phyloP scores from a whole-genome alignment of 2,329 filamentous ascomycete species.

The Lecanoromycetidae sp. region DNA sequence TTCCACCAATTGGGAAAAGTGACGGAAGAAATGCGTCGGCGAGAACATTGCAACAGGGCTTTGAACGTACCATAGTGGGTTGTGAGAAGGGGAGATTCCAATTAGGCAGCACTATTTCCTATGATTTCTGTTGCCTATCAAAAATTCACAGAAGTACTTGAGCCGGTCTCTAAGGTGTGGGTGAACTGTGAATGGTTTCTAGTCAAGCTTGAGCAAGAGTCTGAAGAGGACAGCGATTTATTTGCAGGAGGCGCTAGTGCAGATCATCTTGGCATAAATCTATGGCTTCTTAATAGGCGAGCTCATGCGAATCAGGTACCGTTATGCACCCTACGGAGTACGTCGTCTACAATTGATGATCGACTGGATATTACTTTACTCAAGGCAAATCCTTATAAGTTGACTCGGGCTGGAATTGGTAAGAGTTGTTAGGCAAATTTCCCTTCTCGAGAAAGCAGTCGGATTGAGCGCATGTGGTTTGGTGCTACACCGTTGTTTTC shows the following conservation, averaged over 20 bases:
- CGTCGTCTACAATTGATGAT: background rate
- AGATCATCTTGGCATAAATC: constrained; percentile 1
- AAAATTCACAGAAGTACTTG: too few relatives aligned
- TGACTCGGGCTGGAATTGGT: constrained; percentile 14
- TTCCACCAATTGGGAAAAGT: too few relatives aligned
- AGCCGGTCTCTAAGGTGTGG: background rate
- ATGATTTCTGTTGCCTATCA: too few relatives aligned
- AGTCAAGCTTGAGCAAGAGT: background rate
- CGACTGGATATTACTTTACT: background rate
- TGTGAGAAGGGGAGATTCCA: background rate
- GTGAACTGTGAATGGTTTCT: background rate
- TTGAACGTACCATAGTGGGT: background rate
- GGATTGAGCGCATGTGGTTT: too few relatives aligned
- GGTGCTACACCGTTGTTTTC: too few relatives aligned
- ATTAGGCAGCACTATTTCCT: too few relatives aligned
- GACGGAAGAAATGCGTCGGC: background rate
- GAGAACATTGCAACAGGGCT: background rate
- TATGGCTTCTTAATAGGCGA: too few relatives aligned
- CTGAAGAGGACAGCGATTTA: constrained; percentile 13
- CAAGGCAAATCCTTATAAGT: constrained; percentile 7
- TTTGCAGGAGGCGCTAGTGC: constrained; percentile 5
- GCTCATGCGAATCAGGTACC: too few relatives aligned
- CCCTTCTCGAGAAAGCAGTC: constrained; percentile 15
- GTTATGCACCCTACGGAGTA: background rate
- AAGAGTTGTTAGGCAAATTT: constrained; percentile 3